Evolutionary conservation across 2,329 filamentous ascomycete species (phyloP).

Genomic region (Penicillium paneum): DNA sequence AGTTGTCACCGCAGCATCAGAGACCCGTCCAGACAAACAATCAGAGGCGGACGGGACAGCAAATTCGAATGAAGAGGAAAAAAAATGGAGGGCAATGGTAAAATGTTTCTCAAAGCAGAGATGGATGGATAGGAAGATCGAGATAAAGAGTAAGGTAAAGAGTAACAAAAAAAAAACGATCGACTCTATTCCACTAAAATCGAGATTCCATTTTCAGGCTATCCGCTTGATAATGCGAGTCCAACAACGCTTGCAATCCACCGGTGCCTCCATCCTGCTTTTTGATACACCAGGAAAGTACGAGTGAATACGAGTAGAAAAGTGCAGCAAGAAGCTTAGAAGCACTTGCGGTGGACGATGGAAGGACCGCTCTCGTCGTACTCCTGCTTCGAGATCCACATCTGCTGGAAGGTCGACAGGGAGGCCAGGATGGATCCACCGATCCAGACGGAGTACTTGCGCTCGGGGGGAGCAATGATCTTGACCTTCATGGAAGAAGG

Average conservation of each 20-base stretch:
- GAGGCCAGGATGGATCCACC: slow-evolving; percentile 99
- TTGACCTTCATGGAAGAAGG: slow-evolving; percentile 99
- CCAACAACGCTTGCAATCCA: slow-evolving; percentile 38
- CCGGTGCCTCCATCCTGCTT: slow-evolving; percentile 38
- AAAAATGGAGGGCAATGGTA: slow-evolving; percentile 10
- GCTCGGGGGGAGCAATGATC: slow-evolving; percentile 99
- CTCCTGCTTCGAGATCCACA: slow-evolving; percentile 99
- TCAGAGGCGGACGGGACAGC: slow-evolving; percentile 1
- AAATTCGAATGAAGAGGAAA: slow-evolving; percentile 1
- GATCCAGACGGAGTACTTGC: slow-evolving; percentile 99
- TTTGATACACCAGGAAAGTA: slow-evolving; percentile 44
- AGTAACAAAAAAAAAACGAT: slow-evolving; percentile 25
- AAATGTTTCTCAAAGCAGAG: slow-evolving; percentile 3
- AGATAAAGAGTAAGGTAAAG: slow-evolving; percentile 17
- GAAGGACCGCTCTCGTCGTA: slow-evolving; percentile 99
- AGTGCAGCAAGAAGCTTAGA: slow-evolving; percentile 63
- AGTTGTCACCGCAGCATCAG: neutral
- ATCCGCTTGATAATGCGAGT: slow-evolving; percentile 41
- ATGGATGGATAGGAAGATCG: slow-evolving; percentile 16
- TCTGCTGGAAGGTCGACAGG: slow-evolving; percentile 99
- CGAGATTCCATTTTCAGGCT: slow-evolving; percentile 40
- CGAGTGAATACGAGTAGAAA: slow-evolving; percentile 38
- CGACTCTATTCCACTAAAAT: slow-evolving; percentile 44
- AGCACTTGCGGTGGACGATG: slow-evolving; percentile 99
- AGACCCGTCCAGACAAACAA: slow-evolving; percentile 1